These are phyloP conservation scores for Pythium myriotylum DNA, from an alignment of 352 stramenopile genomes.

Conservation along the genomic window DNA sequence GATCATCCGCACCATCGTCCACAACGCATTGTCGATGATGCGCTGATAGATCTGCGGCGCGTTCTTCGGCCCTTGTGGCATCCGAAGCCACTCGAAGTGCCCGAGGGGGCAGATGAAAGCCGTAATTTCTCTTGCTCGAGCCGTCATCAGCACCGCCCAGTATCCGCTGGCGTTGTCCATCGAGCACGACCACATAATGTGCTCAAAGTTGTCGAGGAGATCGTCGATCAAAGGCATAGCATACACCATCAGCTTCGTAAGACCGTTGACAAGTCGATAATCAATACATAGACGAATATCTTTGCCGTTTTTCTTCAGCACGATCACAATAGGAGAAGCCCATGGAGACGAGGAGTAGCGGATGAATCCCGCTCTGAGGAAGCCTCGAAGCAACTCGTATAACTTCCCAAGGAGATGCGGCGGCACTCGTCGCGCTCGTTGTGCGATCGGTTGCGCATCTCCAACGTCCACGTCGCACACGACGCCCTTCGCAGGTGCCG, in stretches of 20 bases:
- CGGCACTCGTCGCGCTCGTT: conserved; percentile 11
- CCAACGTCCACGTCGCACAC: conserved; percentile 34
- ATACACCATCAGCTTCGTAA: no score
- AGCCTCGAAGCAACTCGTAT: conserved; percentile 28
- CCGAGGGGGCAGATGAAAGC: conserved; percentile 27
- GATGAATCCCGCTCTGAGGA: conserved; percentile 22
- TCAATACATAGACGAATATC: conserved; percentile 22
- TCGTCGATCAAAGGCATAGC: conserved; percentile 10
- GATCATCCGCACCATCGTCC: conserved; percentile 1
- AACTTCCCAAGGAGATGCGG: conserved; percentile 25
- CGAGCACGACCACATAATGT: neutral
- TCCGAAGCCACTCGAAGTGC: conserved; percentile 26
- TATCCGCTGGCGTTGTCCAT: conserved; percentile 6
- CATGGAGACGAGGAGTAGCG: conserved; percentile 11
- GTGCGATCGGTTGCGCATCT: conserved; percentile 19
- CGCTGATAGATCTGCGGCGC: conserved; percentile 26
- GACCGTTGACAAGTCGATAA: conserved; percentile 19
- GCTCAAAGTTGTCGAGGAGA: neutral
- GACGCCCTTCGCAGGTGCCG: conserved; percentile 10
- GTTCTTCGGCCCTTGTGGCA: conserved; percentile 29
- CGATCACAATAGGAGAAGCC: no score
- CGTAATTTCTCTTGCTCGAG: neutral
- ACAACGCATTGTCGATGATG: conserved; percentile 26
- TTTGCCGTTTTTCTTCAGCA: conserved; percentile 23
- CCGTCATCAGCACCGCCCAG: conserved; percentile 17